Conservation (phyloP, 2,329 filamentous ascomycete genomes). For the Pyrenochaeta sp. region DNA sequence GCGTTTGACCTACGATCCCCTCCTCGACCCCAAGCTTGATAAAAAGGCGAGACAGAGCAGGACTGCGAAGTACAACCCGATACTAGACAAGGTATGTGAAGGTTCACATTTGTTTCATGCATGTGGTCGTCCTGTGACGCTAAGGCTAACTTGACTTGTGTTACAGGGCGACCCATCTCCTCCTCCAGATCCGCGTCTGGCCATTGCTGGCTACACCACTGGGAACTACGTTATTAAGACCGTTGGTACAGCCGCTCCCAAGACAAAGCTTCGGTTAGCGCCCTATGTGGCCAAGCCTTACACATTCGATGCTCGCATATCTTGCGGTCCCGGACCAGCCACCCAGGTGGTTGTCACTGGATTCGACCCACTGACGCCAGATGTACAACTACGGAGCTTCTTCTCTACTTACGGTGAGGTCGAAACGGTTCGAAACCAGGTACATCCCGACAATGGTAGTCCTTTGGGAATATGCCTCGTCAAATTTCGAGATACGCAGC, state of each 20-base stretch:
- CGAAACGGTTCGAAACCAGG: slow-evolving; percentile 88
- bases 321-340: slow-evolving; percentile 86
- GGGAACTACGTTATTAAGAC: slow-evolving; percentile 57
- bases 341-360: slow-evolving; percentile 92
- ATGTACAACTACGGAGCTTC: slow-evolving; percentile 76
- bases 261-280: slow-evolving; percentile 72
- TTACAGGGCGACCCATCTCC: slow-evolving; percentile 79
- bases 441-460: slow-evolving; percentile 91
- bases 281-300: slow-evolving; percentile 85
- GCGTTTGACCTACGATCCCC: slow-evolving; percentile 69
- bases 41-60: slow-evolving; percentile 59
- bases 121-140: slow-evolving; percentile 51
- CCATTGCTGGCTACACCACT: slow-evolving; percentile 66
- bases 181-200: slow-evolving; percentile 82
- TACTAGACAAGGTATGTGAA: slow-evolving; percentile 56
- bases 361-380: slow-evolving; percentile 89
- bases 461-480: slow-evolving; percentile 94
- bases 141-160: slow-evolving; percentile 52
- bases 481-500: slow-evolving; percentile 77
- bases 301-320: slow-evolving; percentile 80
- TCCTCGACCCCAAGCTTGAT: slow-evolving; percentile 64
- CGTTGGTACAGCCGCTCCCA: slow-evolving; percentile 67
- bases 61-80: slow-evolving; percentile 58
- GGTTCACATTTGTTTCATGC: slow-evolving; percentile 35
- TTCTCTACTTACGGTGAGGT: slow-evolving; percentile 88